Conservation (phyloP, 306 rosid genomes). For the Ochetophila trinervis region DNA sequence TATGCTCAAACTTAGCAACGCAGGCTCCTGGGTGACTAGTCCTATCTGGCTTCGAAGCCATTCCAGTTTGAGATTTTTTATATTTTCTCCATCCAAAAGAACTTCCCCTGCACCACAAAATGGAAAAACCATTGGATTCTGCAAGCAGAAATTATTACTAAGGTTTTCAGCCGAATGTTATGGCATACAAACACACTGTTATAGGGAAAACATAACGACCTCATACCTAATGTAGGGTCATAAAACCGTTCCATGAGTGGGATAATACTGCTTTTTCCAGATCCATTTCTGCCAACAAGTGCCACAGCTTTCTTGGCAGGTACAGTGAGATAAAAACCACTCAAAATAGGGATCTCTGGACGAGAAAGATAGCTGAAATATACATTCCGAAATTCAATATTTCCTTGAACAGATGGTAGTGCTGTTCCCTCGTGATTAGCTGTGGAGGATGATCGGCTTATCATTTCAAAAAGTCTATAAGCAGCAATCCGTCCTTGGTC, state of each 20-base stretch:
- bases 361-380: conserved; percentile 99
- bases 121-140: conserved; percentile 17
- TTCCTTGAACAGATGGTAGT: conserved; percentile 80
- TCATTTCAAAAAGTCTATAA: conserved; percentile 97
- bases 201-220: neutral
- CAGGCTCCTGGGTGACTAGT: conserved; percentile 98
- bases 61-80: conserved; percentile 84
- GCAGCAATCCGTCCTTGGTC: conserved; percentile 99
- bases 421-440: conserved; percentile 76
- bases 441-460: conserved; percentile 89
- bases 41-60: conserved; percentile 98
- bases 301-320: conserved; percentile 99
- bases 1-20: conserved; percentile 91
- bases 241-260: conserved; percentile 99
- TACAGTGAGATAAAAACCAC: conserved; percentile 96
- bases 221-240: conserved; percentile 92
- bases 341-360: conserved; percentile 98
- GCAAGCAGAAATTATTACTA: conserved; percentile 17
- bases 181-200: neutral
- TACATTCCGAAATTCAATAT: conserved; percentile 93
- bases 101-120: conserved; percentile 90
- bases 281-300: conserved; percentile 98
- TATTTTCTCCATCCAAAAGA: conserved; percentile 98
- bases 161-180: conserved; percentile 5
- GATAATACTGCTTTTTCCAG: conserved; percentile 98